Evolutionary conservation across 257 asterid species (phyloP), one percentile per base, ranked within the genome.

Genomic region (Avicennia marina): DNA sequence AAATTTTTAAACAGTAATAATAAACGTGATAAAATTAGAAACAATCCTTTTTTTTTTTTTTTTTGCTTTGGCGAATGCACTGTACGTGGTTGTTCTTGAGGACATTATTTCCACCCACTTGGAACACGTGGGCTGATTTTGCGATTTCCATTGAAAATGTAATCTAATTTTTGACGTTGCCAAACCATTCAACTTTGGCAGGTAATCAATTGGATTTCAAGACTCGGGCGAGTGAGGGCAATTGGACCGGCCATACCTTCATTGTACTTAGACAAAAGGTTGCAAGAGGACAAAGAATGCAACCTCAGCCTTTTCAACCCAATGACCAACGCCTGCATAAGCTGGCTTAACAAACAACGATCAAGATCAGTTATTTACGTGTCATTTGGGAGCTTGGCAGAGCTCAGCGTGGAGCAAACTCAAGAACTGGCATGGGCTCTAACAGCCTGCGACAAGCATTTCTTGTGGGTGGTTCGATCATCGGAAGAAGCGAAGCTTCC

Each of bases 381-480:
- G 16, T 67, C 62, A 21, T 67, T 67, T 34, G 72, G 67, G 11
- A 67, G 72, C 16, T 32, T 67, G 12, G 67, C 62, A 0, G 8
- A 34, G 47, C 7, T 55, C 59, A 18, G 11, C 11, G 2, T 1
- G 0, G 44, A 57, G 1, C 70, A 56, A 40, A 56, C 18, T 11
- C 7, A 17, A 53, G 62, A 71, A 55, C 31, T 65, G 8, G 72
- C 72, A 47, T 22, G 8, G 15, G 69, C 58, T 9, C 54, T 70
- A 7, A 53, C 0, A 34, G 11, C 27, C 19, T 24, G 24, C 44
- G 43, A 59, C 32, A 64, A 34, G 7, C 58, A 43, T 20, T 71
- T 71, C 69, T 53, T 66, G 7, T 71, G 77, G 69, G 73, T 66
- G 4, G 63, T 66, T 47, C 53, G 73, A 42, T 10, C 27, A 21